Evolutionary conservation across 257 asterid genomes (phyloP).

Genomic region (Haberlea rhodopensis): DNA sequence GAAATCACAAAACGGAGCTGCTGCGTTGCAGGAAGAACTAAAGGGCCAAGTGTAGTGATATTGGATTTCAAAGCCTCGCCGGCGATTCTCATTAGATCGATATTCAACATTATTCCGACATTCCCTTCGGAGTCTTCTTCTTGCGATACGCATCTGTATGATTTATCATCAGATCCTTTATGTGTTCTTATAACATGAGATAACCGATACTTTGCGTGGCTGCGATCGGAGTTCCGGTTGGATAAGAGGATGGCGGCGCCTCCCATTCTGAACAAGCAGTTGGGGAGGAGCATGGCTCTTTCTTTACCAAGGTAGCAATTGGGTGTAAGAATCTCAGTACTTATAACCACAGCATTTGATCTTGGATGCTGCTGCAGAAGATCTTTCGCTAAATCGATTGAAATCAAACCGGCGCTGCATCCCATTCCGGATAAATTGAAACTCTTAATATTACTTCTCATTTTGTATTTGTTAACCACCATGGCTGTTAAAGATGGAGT

Average conservation of each 20-base stretch:
- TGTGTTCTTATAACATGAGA: constrained; percentile 54
- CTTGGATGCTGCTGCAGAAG: constrained; percentile 12
- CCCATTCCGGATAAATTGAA: constrained; percentile 73
- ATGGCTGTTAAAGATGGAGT: constrained; percentile 61
- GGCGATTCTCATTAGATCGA: constrained; percentile 54
- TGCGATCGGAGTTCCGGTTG: constrained; percentile 5
- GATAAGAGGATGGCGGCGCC: constrained; percentile 34
- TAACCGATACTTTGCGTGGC: constrained; percentile 44
- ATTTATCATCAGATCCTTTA: constrained; percentile 46
- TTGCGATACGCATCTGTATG: constrained; percentile 50
- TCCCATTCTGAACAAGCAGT: constrained; percentile 37
- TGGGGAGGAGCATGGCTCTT: constrained; percentile 34
- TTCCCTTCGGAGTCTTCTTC: constrained; percentile 55
- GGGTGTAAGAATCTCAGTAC: constrained; percentile 33
- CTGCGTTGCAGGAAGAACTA: constrained; percentile 65
- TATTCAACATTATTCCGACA: constrained; percentile 50
- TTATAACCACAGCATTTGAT: constrained; percentile 19
- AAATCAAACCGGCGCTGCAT: constrained; percentile 25
- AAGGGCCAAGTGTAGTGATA: constrained; percentile 61
- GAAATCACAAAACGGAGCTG: constrained; percentile 43
- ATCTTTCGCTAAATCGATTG: constrained; percentile 21
- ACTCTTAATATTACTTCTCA: constrained; percentile 56
- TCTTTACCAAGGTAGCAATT: constrained; percentile 30
- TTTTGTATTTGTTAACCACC: constrained; percentile 58
- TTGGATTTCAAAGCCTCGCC: constrained; percentile 62